These are phyloP conservation scores for Bryoerythrophyllum caledonicum DNA, from an alignment of 225 moss, liverwort and hornwort genomes.

Conservation along the genomic window DNA sequence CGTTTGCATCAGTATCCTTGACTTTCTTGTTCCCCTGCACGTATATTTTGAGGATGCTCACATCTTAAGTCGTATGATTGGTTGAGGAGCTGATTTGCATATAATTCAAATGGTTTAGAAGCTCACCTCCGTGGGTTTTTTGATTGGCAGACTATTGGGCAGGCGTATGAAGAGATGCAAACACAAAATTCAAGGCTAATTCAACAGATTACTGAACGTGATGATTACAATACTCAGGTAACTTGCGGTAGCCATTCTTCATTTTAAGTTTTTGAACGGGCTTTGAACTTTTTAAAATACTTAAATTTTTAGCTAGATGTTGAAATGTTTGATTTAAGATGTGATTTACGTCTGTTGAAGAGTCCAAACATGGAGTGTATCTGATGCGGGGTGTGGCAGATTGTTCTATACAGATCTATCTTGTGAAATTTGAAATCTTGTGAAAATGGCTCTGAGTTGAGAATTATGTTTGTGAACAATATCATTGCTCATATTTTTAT, in stretches of 20 bases:
- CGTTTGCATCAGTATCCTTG: conserved; percentile 3
- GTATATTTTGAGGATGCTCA: background rate
- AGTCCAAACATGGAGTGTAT: conserved; percentile 3
- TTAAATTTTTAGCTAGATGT: background rate
- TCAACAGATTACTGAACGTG: conserved; percentile 93
- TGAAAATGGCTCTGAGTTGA: background rate
- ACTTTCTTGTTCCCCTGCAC: conserved; percentile 2
- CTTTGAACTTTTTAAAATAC: conserved; percentile 3
- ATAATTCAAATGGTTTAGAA: conserved; percentile 7
- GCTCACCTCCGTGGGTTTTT: conserved; percentile 16
- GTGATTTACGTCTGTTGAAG: conserved; percentile 12
- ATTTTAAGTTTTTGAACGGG: conserved; percentile 11
- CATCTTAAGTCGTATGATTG: conserved; percentile 4
- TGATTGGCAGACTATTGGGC: conserved; percentile 80
- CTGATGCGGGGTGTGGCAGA: background rate
- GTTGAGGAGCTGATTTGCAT: conserved; percentile 15
- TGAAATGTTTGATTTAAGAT: background rate
- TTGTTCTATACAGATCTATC: background rate
- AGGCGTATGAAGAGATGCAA: conserved; percentile 99
- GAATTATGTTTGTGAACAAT: conserved; percentile 3
- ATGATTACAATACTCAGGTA: conserved; percentile 99
- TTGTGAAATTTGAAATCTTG: background rate
- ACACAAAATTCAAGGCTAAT: conserved; percentile 91
- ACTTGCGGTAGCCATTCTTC: conserved; percentile 2
- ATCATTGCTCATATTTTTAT: conserved; percentile 1